Percentiles rank a stretch among this genome's conserved stretches.
phyloP scores from a whole-genome alignment of 2,329 filamentous ascomycete genomes.

The Pleoardoris graminearum region DNA sequence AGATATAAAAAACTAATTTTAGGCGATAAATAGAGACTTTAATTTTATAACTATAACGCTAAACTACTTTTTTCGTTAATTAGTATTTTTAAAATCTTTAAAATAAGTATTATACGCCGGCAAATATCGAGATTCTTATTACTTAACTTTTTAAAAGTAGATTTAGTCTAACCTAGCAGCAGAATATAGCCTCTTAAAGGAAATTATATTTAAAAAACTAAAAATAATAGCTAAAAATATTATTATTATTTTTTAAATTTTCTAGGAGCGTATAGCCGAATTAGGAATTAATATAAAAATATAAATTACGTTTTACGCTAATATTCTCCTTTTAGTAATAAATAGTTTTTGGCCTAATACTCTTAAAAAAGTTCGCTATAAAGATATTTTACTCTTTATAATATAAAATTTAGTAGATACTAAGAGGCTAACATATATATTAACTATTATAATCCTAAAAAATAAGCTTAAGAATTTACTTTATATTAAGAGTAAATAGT shows the following conservation, averaged over 20 bases:
- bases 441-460: too few species aligned
- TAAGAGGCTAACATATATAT: too few species aligned
- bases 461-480: too few species aligned
- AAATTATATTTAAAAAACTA: slow-evolving; percentile 5
- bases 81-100: slow-evolving; percentile 9
- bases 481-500: too few species aligned
- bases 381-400: too few species aligned
- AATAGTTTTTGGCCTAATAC: too few species aligned
- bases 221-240: not conserved
- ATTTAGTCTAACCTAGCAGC: slow-evolving; percentile 6
- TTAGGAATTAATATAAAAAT: too few species aligned
- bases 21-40: not conserved
- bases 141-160: slow-evolving; percentile 7
- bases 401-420: too few species aligned
- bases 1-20: not conserved
- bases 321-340: too few species aligned
- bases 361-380: too few species aligned
- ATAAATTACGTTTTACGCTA: too few species aligned
- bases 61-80: slow-evolving; percentile 7
- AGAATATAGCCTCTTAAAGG: slow-evolving; percentile 8
- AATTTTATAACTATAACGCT: not conserved
- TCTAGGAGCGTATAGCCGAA: too few species aligned
- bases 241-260: not conserved
- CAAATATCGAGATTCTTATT: slow-evolving; percentile 4
- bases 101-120: slow-evolving; percentile 6